Evolutionary conservation across 2,329 filamentous ascomycete species (phyloP).

Genomic region (Chrysoporthe austroafricana): DNA sequence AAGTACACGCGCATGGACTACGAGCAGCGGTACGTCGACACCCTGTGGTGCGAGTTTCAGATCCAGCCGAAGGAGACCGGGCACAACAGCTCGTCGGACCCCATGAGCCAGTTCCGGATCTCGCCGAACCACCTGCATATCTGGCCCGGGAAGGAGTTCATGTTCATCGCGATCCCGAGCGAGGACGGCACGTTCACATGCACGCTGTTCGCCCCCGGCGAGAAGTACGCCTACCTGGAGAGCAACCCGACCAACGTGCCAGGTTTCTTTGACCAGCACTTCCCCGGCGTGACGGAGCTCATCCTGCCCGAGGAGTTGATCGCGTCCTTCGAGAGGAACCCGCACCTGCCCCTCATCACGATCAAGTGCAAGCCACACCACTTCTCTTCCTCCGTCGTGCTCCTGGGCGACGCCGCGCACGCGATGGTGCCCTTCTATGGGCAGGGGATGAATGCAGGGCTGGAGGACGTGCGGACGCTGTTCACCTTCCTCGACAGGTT

Average conservation of each 20-base stretch:
- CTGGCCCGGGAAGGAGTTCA: constrained; percentile 91
- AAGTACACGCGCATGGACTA: constrained; percentile 92
- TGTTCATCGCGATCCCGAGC: constrained; percentile 97
- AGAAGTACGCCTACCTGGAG: constrained; percentile 71
- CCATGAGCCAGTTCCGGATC: constrained; percentile 67
- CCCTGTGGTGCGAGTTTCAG: constrained; percentile 94
- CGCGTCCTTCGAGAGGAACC: constrained; percentile 77
- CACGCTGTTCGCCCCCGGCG: constrained; percentile 83
- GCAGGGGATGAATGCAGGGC: constrained; percentile 94
- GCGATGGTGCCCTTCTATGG: constrained; percentile 99
- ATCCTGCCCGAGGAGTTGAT: constrained; percentile 71
- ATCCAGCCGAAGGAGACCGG: constrained; percentile 60
- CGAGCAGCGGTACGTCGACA: constrained; percentile 92
- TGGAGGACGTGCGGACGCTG: constrained; percentile 90
- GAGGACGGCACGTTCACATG: constrained; percentile 90
- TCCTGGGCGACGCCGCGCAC: constrained; percentile 92
- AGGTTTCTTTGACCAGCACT: constrained; percentile 78
- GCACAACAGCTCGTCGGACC: constrained; percentile 34
- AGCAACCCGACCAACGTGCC: constrained; percentile 62
- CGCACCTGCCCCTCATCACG: constrained; percentile 89
- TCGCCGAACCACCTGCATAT: constrained; percentile 95
- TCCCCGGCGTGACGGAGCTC: constrained; percentile 80
- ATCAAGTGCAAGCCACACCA: constrained; percentile 93
- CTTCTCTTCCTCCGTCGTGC: constrained; percentile 74
- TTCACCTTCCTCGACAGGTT: constrained; percentile 81